phyloP scores from a whole-genome alignment of 164 flowering plant species.

The Euptelea pleiosperma region DNA sequence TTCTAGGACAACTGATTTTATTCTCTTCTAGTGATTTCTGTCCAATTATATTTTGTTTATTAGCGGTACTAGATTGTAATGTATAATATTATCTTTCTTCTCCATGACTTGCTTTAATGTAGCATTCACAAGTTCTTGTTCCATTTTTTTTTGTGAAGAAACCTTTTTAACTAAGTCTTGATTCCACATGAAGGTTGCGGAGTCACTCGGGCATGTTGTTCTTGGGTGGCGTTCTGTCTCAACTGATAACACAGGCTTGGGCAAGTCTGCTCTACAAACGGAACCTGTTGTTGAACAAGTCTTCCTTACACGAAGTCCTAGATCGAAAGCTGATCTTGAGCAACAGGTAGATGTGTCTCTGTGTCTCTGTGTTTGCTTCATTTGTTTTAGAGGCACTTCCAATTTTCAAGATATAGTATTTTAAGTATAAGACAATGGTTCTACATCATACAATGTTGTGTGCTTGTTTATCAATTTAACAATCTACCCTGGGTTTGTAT shows the following conservation, averaged over 20 bases:
- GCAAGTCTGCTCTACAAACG: slow-evolving; percentile 82
- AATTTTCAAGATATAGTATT: background rate
- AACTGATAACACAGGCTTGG: slow-evolving; percentile 86
- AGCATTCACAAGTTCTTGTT: background rate
- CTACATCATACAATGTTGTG: background rate
- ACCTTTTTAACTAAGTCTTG: background rate
- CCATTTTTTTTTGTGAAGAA: background rate
- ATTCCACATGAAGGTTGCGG: slow-evolving; percentile 64
- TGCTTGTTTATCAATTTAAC: too few relatives aligned
- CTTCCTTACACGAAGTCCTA: slow-evolving; percentile 68
- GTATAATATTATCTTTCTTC: background rate
- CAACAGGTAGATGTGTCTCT: slow-evolving; percentile 56
- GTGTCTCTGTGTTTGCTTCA: background rate
- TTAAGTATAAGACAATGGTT: background rate
- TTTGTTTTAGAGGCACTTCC: background rate
- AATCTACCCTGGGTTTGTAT: too few relatives aligned
- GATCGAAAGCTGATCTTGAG: slow-evolving; percentile 83
- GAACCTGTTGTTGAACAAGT: slow-evolving; percentile 97
- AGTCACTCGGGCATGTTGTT: slow-evolving; percentile 91
- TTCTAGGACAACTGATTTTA: too few relatives aligned
- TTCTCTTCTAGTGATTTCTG: too few relatives aligned
- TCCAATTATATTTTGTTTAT: too few relatives aligned
- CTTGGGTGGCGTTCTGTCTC: slow-evolving; percentile 98
- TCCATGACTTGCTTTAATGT: background rate
- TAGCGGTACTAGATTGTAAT: too few relatives aligned